Base-by-base conservation (phyloP, 352 stramenopile genomes). In the Phytophthora nicotianae region DNA sequence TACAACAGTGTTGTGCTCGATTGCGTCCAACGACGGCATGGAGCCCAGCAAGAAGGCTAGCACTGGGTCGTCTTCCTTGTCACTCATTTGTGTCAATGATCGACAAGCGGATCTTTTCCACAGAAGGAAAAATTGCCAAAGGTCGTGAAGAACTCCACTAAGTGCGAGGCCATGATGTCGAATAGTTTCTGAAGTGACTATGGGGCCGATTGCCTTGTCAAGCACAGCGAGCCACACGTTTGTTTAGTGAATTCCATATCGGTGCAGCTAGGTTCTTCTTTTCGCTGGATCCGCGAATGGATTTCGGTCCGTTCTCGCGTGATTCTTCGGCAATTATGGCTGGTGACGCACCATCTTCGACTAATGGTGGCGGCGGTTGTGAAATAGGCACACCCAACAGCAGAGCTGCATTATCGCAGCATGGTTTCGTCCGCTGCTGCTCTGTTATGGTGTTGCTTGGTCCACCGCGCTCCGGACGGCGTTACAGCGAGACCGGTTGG, bases 11-110 rank as follows among this genome's bases (percentile, higher is more conserved):
- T 19, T 16, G 14, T 24, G 6, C 14, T 40, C 35, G 2, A 38
- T 9, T 7, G 33, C 19, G n/a, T 23, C 32, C 4, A 61, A 26
- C 5, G 43, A 40, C 10, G 35, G 24, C 33, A 38, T 37, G 9
- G 63, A 53, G 11, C 63, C 56, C 27, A 71, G 24, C 11, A 71
- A 35, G 57, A 71, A 71, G 16, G 63, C 63, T 17, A 71, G 45
- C 51, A 71, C 63, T 8, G 37, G 37, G 62, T 54, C 27, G 26
- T 54, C 43, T 24, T 23, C 27, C 19, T 6, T 37, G 29, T 35
- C 13, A 37, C 50, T 20, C 50, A 68, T 67, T 55, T 23, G 29
- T 38, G 21, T 21, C 52, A 59, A 51, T 64, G 47, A 68, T 58
- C 19, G 53, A 10, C 29, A 20, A 49, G 24, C 41, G 38, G 64